Conservation (phyloP, 805 yeast genomes). For the Barnettozyma botsteinii region DNA sequence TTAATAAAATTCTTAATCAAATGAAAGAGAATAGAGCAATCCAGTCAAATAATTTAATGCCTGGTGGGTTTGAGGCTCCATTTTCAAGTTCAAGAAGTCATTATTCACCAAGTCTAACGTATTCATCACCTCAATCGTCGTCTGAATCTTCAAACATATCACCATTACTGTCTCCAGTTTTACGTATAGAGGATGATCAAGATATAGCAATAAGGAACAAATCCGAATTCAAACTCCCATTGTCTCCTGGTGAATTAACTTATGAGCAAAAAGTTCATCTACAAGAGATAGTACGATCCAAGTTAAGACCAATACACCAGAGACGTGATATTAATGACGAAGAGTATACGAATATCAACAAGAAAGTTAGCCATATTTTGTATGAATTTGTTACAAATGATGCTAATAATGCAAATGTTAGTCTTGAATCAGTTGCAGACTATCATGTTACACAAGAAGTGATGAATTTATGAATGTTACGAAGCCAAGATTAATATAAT, state of each 20-base stretch:
- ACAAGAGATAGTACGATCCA: conserved; percentile 51
- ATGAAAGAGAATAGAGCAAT: conserved; percentile 14
- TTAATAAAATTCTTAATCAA: conserved; percentile 16
- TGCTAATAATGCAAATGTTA: conserved; percentile 1
- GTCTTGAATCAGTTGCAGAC: conserved; percentile 19
- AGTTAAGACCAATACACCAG: conserved; percentile 43
- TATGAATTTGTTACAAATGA: conserved; percentile 35
- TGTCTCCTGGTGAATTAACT: conserved; percentile 10
- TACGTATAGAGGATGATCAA: conserved; percentile 2
- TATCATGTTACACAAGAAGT: conserved; percentile 9
- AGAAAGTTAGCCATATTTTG: conserved; percentile 52
- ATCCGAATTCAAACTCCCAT: conserved; percentile 9
- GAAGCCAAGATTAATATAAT: too few species aligned
- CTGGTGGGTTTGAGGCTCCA: not conserved
- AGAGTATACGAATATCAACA: conserved; percentile 56
- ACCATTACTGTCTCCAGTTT: conserved; percentile 12
- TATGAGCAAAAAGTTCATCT: conserved; percentile 47
- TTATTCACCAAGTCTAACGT: conserved; percentile 1
- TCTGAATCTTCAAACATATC: conserved; percentile 4
- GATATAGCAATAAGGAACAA: conserved; percentile 1
- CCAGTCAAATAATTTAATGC: not conserved
- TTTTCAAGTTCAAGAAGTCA: not conserved
- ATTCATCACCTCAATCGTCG: conserved; percentile 11
- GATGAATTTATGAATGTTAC: conserved; percentile 4
- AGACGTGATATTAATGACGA: conserved; percentile 29